A percentile compares a stretch with the other conserved stretches of the same genome.
Conservation (phyloP, 148 eudicot genomes). For the Amaranthus cruentus region DNA sequence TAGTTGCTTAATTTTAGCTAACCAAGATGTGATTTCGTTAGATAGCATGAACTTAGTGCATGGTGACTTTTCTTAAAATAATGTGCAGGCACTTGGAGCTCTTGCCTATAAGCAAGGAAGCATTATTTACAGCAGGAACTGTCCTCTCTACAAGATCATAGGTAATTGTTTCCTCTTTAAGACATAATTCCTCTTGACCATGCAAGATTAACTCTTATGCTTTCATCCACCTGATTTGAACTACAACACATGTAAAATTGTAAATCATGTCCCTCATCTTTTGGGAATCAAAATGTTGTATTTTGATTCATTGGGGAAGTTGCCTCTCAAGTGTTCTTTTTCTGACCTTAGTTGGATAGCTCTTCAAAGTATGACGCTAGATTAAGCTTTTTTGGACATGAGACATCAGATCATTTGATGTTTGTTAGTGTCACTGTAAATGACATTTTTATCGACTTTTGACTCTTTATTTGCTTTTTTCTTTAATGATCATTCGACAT, state of each 20-base stretch:
- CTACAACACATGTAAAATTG: background rate
- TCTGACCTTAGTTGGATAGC: background rate
- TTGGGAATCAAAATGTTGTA: background rate
- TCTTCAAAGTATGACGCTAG: background rate
- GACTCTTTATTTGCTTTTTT: too few species aligned
- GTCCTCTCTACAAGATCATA: slow-evolving; percentile 46
- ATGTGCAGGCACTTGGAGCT: slow-evolving; percentile 54
- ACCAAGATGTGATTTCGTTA: background rate
- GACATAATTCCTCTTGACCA: background rate
- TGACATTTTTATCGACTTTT: too few species aligned
- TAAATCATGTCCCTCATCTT: background rate
- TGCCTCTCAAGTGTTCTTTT: background rate
- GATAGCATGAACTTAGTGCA: background rate
- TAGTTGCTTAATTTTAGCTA: background rate
- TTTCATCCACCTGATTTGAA: background rate
- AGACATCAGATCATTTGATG: too few species aligned
- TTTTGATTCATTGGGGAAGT: background rate
- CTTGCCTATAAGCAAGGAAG: slow-evolving; percentile 59
- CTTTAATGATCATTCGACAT: too few species aligned
- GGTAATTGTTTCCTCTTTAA: slow-evolving; percentile 4
- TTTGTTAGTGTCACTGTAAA: too few species aligned
- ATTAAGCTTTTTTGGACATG: background rate
- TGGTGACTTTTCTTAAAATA: background rate
- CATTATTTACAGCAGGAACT: slow-evolving; percentile 68
- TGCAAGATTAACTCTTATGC: background rate